Conservation (phyloP, 345 rosid species). For the Psidium friedrichsthalianum region DNA sequence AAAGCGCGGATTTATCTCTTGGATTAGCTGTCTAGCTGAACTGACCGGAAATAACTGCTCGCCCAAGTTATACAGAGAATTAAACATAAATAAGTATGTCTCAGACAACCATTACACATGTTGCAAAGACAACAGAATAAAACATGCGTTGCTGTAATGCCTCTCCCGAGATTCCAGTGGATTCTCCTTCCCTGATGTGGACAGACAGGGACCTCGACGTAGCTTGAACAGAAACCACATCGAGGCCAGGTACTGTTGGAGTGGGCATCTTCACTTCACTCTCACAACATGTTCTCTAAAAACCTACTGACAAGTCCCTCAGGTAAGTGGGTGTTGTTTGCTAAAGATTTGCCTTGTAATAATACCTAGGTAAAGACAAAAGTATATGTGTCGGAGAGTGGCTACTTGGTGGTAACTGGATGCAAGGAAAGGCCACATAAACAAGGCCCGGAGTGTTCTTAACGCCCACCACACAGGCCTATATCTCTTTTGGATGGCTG, state of each 20-base stretch:
- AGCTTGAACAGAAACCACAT: neutral
- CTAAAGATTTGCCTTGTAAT: neutral
- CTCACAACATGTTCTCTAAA: neutral
- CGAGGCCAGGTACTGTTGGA: neutral
- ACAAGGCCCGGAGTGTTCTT: neutral
- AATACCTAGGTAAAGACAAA: neutral
- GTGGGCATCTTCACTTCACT: neutral
- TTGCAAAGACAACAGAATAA: neutral
- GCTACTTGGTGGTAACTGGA: neutral
- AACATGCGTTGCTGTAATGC: neutral
- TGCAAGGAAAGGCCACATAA: neutral
- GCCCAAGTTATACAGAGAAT: neutral
- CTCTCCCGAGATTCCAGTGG: neutral
- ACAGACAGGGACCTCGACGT: neutral
- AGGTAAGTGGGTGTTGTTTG: neutral
- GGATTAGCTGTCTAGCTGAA: neutral
- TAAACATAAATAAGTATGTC: neutral
- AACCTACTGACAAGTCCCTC: neutral
- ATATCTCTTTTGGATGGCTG: conserved; percentile 54
- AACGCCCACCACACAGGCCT: conserved; percentile 34
- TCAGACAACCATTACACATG: neutral
- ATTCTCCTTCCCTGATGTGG: neutral
- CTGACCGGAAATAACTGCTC: neutral
- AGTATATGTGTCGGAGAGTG: neutral
- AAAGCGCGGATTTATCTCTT: neutral